A percentile compares a stretch with the other conserved stretches of the same genome.
Conservation (phyloP, 1,284 basidiomycete species). For the Cutaneotrichosporon sp. region DNA sequence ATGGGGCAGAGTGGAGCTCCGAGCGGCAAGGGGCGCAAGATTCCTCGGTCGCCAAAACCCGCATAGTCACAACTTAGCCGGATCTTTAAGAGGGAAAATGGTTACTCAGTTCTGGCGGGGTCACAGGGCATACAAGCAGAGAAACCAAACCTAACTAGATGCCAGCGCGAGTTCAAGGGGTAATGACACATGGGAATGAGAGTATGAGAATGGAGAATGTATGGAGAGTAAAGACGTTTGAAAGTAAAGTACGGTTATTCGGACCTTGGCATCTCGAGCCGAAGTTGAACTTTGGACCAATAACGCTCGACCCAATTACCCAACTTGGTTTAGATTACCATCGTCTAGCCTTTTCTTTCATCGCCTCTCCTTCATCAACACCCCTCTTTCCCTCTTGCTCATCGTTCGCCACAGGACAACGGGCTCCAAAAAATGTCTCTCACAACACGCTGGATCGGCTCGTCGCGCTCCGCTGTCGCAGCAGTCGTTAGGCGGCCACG, state of each 20-base stretch:
- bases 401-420: constrained; percentile 6
- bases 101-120: background rate
- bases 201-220: no score
- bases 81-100: background rate
- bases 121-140: background rate
- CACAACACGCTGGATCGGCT: constrained; percentile 25
- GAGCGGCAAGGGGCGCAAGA: background rate
- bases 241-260: background rate
- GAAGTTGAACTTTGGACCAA: background rate
- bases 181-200: background rate
- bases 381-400: background rate
- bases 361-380: background rate
- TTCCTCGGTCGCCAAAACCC: constrained; percentile 11
- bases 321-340: background rate
- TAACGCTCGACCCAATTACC: background rate
- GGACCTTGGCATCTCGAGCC: constrained; percentile 10
- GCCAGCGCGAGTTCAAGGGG: no score
- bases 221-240: background rate
- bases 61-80: constrained; percentile 9
- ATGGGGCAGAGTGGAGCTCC: background rate
- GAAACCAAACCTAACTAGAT: background rate
- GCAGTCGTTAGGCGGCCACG: constrained; percentile 20
- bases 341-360: background rate
- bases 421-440: constrained; percentile 20
- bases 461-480: constrained; percentile 22